Conservation (phyloP, 768 basidiomycete genomes). For the Xanthoconium stramineum region DNA sequence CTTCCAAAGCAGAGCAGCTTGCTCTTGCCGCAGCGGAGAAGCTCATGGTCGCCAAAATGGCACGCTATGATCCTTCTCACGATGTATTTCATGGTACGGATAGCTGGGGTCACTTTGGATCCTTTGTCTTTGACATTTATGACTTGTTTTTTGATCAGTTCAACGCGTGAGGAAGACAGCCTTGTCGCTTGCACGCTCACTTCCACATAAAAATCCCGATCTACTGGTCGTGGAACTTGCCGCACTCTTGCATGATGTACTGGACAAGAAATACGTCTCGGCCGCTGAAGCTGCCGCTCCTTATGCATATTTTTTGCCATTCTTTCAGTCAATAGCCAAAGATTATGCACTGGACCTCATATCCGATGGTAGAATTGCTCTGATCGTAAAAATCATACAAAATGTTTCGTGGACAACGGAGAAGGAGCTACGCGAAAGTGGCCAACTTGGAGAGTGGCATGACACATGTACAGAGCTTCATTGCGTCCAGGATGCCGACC, state of each 20-base stretch:
- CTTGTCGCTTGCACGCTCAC: conserved; percentile 55
- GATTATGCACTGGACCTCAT: conserved; percentile 54
- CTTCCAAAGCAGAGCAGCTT: conserved; percentile 48
- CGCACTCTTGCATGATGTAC: conserved; percentile 84
- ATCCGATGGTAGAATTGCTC: conserved; percentile 53
- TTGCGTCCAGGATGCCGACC: conserved; percentile 79
- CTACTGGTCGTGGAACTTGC: conserved; percentile 77
- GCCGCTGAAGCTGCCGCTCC: conserved; percentile 55
- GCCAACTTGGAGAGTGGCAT: conserved; percentile 65
- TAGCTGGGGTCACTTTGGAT: conserved; percentile 1
- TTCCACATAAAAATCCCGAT: conserved; percentile 51
- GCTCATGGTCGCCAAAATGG: conserved; percentile 72
- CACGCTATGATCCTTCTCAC: conserved; percentile 76
- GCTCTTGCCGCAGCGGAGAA: conserved; percentile 58
- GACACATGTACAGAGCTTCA: conserved; percentile 70
- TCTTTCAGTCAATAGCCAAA: conserved; percentile 47
- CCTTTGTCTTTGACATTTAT: conserved; percentile 3
- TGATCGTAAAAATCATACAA: conserved; percentile 62
- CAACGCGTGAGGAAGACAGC: conserved; percentile 80
- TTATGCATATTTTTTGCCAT: conserved; percentile 63
- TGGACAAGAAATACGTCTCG: conserved; percentile 82
- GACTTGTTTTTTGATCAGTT: conserved; percentile 44
- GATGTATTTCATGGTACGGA: conserved; percentile 71
- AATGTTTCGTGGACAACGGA: conserved; percentile 88
- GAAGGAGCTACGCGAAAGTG: conserved; percentile 55